phyloP scores from a whole-genome alignment of 345 rosid genomes.

The Arabidopsis suecica region DNA sequence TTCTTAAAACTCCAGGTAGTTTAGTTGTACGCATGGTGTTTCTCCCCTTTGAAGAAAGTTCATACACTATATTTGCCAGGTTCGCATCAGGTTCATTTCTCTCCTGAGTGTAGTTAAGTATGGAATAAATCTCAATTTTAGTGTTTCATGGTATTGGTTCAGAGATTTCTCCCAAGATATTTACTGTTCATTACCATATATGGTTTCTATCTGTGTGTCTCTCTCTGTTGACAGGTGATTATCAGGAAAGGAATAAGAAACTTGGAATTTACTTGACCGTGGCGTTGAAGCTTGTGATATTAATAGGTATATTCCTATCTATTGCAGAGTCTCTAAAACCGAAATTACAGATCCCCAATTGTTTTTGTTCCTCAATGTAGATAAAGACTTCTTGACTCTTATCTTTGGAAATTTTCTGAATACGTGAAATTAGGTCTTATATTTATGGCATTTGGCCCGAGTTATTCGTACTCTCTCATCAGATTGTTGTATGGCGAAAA shows the following conservation, averaged over 20 bases:
- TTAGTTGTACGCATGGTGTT: conserved; percentile 92
- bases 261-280: conserved; percentile 67
- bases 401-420: not conserved
- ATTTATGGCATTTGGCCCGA: conserved; percentile 95
- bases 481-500: conserved; percentile 83
- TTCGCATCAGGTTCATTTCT: conserved; percentile 93
- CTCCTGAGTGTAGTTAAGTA: conserved; percentile 42
- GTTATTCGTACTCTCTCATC: conserved; percentile 91
- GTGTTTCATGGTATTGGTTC: conserved; percentile 15
- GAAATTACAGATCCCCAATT: not conserved
- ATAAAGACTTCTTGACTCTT: conserved; percentile 16
- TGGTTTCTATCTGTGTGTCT: not conserved
- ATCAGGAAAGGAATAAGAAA: conserved; percentile 58
- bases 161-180: conserved; percentile 10
- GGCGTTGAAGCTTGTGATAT: conserved; percentile 85
- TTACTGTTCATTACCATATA: not conserved
- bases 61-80: conserved; percentile 95
- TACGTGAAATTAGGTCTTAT: conserved; percentile 56
- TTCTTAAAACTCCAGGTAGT: conserved; percentile 64
- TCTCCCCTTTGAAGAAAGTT: conserved; percentile 97
- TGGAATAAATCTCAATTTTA: not conserved
- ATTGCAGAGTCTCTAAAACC: not conserved
- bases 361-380: conserved; percentile 10
- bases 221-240: conserved; percentile 54
- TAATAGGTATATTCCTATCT: conserved; percentile 60